Evolutionary conservation across 805 yeast genomes (phyloP).

Genomic region (Teunomyces tritomae): DNA sequence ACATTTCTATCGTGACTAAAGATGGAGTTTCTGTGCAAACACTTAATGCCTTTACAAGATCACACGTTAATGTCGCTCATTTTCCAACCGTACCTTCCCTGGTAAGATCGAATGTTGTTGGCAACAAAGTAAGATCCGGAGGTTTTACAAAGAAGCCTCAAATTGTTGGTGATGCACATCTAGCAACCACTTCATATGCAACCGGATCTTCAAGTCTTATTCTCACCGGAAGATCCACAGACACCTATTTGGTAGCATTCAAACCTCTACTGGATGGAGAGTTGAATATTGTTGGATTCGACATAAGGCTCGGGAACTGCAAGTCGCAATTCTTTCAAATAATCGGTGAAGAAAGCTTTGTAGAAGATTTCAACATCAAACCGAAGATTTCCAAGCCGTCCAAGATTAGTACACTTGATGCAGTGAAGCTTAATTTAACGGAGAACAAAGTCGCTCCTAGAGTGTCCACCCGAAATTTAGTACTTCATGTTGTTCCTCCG

Average conservation of each 20-base stretch:
- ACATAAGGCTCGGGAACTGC: constrained; percentile 52
- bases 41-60: constrained; percentile 11
- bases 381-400: neutral
- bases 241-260: constrained; percentile 43
- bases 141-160: neutral
- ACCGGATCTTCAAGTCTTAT: constrained; percentile 10
- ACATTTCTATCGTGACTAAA: constrained; percentile 40
- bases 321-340: constrained; percentile 43
- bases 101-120: neutral
- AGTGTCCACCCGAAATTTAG: constrained; percentile 16
- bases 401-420: constrained; percentile 7
- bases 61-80: neutral
- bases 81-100: neutral
- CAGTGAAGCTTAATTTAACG: constrained; percentile 24
- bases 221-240: constrained; percentile 27
- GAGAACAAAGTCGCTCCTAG: constrained; percentile 18
- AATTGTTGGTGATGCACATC: neutral
- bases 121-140: neutral
- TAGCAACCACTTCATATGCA: neutral
- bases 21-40: constrained; percentile 30
- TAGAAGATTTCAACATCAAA: constrained; percentile 9
- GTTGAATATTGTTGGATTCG: constrained; percentile 50
- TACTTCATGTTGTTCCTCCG: constrained; percentile 34
- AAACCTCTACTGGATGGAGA: constrained; percentile 50
- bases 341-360: constrained; percentile 25